A percentile compares a stretch with the other conserved stretches of the same genome.
Evolutionary conservation across 345 rosid species (phyloP).

Genomic region (Dipteronia dyeriana): DNA sequence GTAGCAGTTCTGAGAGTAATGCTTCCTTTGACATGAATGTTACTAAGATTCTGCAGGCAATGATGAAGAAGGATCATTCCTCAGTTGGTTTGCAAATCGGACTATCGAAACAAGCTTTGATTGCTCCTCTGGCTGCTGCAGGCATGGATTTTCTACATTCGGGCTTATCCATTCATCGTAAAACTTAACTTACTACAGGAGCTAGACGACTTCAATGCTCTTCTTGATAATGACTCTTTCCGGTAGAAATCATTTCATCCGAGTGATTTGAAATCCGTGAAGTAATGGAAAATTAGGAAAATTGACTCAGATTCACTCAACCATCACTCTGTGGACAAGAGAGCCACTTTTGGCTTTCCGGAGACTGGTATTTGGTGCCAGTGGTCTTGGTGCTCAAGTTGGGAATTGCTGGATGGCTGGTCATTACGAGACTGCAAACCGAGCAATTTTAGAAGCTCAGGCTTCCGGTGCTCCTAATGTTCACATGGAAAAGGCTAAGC

Average conservation of each 20-base stretch:
- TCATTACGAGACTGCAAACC: slow-evolving; percentile 83
- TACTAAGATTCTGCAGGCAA: slow-evolving; percentile 86
- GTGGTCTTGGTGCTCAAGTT: slow-evolving; percentile 82
- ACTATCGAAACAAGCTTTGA: slow-evolving; percentile 82
- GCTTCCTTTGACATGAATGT: slow-evolving; percentile 97
- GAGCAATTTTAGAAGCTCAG: slow-evolving; percentile 92
- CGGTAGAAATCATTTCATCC: slow-evolving; percentile 70
- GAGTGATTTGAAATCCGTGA: slow-evolving; percentile 56
- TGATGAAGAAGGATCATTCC: slow-evolving; percentile 87
- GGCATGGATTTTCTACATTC: slow-evolving; percentile 95
- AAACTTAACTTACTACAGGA: slow-evolving; percentile 89
- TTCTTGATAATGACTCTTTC: slow-evolving; percentile 75
- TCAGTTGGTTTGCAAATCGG: slow-evolving; percentile 81
- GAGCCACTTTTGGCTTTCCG: slow-evolving; percentile 93
- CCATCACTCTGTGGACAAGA: slow-evolving; percentile 87
- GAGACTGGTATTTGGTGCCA: slow-evolving; percentile 81
- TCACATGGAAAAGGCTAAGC: slow-evolving; percentile 95
- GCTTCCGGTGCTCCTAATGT: slow-evolving; percentile 88
- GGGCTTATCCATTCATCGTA: slow-evolving; percentile 91
- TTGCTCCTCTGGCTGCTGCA: slow-evolving; percentile 98
- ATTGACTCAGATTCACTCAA: slow-evolving; percentile 83
- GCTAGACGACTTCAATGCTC: slow-evolving; percentile 77
- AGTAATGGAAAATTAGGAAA: slow-evolving; percentile 77
- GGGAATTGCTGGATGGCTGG: slow-evolving; percentile 97
- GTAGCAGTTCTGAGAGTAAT: slow-evolving; percentile 92